These are phyloP conservation scores for Purpureocillium takamizusanense DNA, from an alignment of 2,329 filamentous ascomycete species.

Conservation along the genomic window DNA sequence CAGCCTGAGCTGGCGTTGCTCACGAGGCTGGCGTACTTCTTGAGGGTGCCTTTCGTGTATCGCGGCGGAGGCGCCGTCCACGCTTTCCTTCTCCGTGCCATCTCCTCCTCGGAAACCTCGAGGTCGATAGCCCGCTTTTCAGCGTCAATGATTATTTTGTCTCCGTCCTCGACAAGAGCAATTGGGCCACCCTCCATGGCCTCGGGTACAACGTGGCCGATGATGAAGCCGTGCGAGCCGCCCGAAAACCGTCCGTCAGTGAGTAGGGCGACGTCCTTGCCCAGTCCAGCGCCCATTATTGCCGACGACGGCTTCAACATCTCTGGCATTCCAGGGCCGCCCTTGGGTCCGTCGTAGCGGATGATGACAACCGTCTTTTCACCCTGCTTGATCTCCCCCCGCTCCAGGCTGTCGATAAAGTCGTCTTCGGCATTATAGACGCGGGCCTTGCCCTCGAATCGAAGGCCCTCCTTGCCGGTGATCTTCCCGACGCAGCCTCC, in stretches of 20 bases:
- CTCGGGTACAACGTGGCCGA: conserved; percentile 82
- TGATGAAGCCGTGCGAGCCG: conserved; percentile 77
- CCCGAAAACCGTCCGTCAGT: conserved; percentile 73
- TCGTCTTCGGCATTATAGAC: conserved; percentile 79
- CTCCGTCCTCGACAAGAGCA: conserved; percentile 71
- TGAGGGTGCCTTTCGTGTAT: conserved; percentile 56
- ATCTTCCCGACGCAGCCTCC: conserved; percentile 88
- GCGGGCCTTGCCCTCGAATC: conserved; percentile 70
- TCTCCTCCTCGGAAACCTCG: conserved; percentile 56
- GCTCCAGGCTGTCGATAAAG: conserved; percentile 69
- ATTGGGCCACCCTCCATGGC: conserved; percentile 81
- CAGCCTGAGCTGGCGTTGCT: conserved; percentile 52
- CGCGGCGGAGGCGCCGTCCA: conserved; percentile 55
- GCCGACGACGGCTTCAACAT: conserved; percentile 89
- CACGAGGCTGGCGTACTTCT: conserved; percentile 57
- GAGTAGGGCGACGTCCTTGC: conserved; percentile 64
- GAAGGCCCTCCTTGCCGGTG: conserved; percentile 84
- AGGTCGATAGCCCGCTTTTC: conserved; percentile 63
- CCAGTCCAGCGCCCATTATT: conserved; percentile 83
- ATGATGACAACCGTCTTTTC: conserved; percentile 89
- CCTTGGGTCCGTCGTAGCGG: conserved; percentile 88
- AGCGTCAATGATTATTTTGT: conserved; percentile 74
- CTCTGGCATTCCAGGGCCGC: conserved; percentile 90
- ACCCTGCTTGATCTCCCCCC: conserved; percentile 69
- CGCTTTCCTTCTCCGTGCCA: conserved; percentile 44